These are phyloP conservation scores for Colletotrichum aenigma DNA, from an alignment of 2,329 filamentous ascomycete species.

Conservation along the genomic window DNA sequence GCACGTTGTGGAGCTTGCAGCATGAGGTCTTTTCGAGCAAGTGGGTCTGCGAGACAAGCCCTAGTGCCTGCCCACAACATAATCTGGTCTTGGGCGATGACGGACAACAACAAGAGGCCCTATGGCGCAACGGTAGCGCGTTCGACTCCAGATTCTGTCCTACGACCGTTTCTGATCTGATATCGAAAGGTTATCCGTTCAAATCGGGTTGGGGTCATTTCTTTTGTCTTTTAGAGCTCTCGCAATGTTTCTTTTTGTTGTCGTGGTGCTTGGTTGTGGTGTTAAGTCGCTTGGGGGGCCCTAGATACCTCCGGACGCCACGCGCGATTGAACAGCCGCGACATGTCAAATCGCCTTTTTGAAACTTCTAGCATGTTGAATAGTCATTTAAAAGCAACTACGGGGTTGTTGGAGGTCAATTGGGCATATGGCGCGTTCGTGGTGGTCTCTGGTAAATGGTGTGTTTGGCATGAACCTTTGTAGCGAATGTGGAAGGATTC, in stretches of 20 bases:
- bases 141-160: neutral
- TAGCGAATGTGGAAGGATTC: neutral
- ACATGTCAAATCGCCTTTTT: fast-evolving
- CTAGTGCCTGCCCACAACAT: neutral
- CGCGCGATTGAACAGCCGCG: neutral
- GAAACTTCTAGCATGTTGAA: neutral
- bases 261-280: neutral
- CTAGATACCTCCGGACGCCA: neutral
- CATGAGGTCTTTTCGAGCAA: neutral
- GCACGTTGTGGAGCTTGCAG: neutral
- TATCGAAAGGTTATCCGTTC: neutral
- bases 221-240: neutral
- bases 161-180: neutral
- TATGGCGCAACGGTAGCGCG: neutral
- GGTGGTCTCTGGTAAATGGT: neutral
- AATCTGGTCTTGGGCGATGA: neutral
- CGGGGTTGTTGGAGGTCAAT: neutral
- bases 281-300: neutral
- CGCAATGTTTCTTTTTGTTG: neutral
- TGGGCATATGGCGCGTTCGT: neutral
- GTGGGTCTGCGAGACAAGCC: neutral
- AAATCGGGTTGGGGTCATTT: neutral
- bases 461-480: neutral
- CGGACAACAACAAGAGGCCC: neutral
- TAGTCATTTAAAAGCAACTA: neutral